Evolutionary conservation across 2,329 filamentous ascomycete genomes (phyloP).

Genomic region (Sporothrix schenckii): DNA sequence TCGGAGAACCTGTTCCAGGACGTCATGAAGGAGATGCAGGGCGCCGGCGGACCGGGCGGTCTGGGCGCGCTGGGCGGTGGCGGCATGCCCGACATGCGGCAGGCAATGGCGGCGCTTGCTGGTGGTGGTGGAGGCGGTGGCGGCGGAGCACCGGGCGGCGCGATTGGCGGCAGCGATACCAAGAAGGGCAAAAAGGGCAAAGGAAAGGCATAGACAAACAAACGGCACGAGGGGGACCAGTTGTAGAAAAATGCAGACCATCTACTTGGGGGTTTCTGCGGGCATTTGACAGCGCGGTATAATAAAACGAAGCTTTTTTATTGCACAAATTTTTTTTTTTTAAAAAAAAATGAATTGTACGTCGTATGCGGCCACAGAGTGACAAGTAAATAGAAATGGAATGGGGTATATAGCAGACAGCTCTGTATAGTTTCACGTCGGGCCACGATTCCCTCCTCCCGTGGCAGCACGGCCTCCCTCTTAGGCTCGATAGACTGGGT

Average conservation of each 20-base stretch:
- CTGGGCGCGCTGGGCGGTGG: constrained; percentile 38
- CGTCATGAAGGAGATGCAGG: constrained; percentile 91
- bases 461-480: not conserved
- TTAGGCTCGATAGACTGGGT: constrained; percentile 27
- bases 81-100: constrained; percentile 34
- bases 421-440: constrained; percentile 8
- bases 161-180: constrained; percentile 34
- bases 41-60: constrained; percentile 40
- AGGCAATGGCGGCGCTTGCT: constrained; percentile 27
- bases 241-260: not conserved
- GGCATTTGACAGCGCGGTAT: not conserved
- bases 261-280: not conserved
- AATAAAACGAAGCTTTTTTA: not conserved
- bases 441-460: not conserved
- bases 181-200: constrained; percentile 41
- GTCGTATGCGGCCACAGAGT: not conserved
- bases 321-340: not conserved
- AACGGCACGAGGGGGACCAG: not conserved
- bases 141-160: constrained; percentile 8
- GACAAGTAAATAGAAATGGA: constrained; percentile 13
- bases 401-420: constrained; percentile 30
- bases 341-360: not conserved
- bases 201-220: constrained; percentile 31
- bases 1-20: constrained; percentile 94
- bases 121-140: not conserved